These are phyloP conservation scores for Linaria vulgaris DNA, from an alignment of 257 asterid genomes.

Conservation along the genomic window DNA sequence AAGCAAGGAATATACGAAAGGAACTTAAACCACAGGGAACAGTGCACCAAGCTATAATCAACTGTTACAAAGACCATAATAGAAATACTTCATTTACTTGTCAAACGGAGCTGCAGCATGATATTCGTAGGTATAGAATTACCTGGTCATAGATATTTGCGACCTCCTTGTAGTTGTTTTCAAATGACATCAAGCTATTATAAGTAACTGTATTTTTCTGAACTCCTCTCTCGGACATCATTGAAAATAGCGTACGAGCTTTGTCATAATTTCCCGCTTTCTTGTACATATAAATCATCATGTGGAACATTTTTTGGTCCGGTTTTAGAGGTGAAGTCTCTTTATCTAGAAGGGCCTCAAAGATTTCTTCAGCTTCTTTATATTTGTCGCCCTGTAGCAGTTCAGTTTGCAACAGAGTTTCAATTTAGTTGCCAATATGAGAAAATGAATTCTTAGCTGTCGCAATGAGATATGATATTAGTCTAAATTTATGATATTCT, in stretches of 20 bases:
- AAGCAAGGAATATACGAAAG: neutral
- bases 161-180: slow-evolving; percentile 90
- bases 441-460: slow-evolving; percentile 9
- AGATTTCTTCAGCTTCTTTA: slow-evolving; percentile 86
- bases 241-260: slow-evolving; percentile 75
- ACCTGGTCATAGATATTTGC: slow-evolving; percentile 91
- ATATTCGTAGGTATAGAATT: slow-evolving; percentile 16
- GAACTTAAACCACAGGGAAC: neutral
- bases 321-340: slow-evolving; percentile 75
- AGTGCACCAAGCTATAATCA: neutral
- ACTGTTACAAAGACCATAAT: neutral
- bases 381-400: slow-evolving; percentile 74
- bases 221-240: slow-evolving; percentile 74
- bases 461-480: neutral
- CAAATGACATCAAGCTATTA: slow-evolving; percentile 96
- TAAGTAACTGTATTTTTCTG: slow-evolving; percentile 72
- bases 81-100: neutral
- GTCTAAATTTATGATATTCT: neutral
- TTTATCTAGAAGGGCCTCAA: slow-evolving; percentile 61
- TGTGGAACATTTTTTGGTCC: slow-evolving; percentile 97
- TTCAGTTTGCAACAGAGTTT: slow-evolving; percentile 19
- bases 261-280: slow-evolving; percentile 72
- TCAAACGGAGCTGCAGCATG: slow-evolving; percentile 1
- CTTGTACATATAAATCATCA: slow-evolving; percentile 95
- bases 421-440: slow-evolving; percentile 8